phyloP scores from a whole-genome alignment of 257 asterid species.

The Henckelia pumila region DNA sequence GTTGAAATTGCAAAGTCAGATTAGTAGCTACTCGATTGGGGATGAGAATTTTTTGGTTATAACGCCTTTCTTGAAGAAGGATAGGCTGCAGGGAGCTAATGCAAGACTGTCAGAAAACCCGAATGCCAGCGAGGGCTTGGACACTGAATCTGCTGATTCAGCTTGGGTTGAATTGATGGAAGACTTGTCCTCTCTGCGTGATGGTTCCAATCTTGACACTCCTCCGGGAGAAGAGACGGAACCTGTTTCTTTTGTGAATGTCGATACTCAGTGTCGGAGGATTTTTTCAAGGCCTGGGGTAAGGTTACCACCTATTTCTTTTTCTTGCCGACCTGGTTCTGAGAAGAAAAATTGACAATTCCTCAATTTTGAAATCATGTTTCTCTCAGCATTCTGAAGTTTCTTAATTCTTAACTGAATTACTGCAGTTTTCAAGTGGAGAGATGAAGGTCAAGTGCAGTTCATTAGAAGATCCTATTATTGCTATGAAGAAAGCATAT shows the following conservation, averaged over 20 bases:
- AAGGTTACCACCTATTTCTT: background rate
- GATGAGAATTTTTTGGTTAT: constrained; percentile 65
- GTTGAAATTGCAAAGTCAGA: constrained; percentile 51
- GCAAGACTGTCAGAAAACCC: constrained; percentile 28
- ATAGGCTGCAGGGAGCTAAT: constrained; percentile 36
- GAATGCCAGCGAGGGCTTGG: constrained; percentile 27
- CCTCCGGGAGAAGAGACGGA: constrained; percentile 31
- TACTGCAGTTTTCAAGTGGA: constrained; percentile 58
- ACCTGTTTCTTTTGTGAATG: constrained; percentile 29
- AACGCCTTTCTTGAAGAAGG: constrained; percentile 67
- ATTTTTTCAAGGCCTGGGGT: constrained; percentile 28
- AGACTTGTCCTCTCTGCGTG: constrained; percentile 54
- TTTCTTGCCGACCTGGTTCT: constrained; percentile 6
- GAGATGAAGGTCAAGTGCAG: constrained; percentile 34
- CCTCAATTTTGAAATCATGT: constrained; percentile 9
- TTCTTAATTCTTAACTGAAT: constrained; percentile 17
- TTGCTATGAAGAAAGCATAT: constrained; percentile 37
- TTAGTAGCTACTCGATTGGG: constrained; percentile 43
- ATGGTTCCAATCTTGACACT: constrained; percentile 25
- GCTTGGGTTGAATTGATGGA: constrained; percentile 74
- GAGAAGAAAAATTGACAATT: background rate
- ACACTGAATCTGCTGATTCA: constrained; percentile 52
- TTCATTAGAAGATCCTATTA: constrained; percentile 54
- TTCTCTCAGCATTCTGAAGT: constrained; percentile 13
- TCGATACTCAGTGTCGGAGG: constrained; percentile 26